A percentile compares a stretch with the other conserved stretches of the same genome.
Evolutionary conservation across 495 filamentous ascomycete species (phyloP).

Genomic region (Talaromyces liani): DNA sequence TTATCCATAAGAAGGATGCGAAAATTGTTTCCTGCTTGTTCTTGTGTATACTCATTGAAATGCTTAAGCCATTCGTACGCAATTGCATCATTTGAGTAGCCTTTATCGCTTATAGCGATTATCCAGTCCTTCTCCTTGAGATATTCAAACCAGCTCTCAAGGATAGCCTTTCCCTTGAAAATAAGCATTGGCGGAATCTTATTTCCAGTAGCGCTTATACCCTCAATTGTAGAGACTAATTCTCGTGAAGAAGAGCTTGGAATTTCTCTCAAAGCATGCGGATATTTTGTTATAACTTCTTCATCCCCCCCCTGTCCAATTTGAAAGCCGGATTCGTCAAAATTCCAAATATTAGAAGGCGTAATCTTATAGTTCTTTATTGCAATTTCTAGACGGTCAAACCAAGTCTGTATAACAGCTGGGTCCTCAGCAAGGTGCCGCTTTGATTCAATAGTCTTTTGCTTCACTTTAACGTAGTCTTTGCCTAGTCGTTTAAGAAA

Average conservation of each 20-base stretch:
- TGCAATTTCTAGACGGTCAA: not conserved
- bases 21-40: not conserved
- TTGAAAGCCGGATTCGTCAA: no score
- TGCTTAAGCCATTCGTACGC: not conserved
- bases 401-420: not conserved
- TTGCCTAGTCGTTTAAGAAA: not conserved
- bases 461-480: not conserved
- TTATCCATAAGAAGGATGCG: not conserved
- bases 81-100: not conserved
- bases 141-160: slow-evolving; percentile 1
- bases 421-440: not conserved
- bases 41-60: not conserved
- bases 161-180: not conserved
- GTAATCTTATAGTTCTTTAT: not conserved
- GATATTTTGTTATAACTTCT: no score
- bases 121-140: not conserved
- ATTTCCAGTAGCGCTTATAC: no score
- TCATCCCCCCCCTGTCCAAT: no score
- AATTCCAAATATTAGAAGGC: not conserved
- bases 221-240: no score
- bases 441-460: not conserved
- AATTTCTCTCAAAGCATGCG: no score
- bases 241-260: no score
- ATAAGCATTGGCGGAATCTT: not conserved
- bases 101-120: not conserved